Conservation (phyloP, 2,329 filamentous ascomycete species). For the Paraphoma chrysanthemicola region DNA sequence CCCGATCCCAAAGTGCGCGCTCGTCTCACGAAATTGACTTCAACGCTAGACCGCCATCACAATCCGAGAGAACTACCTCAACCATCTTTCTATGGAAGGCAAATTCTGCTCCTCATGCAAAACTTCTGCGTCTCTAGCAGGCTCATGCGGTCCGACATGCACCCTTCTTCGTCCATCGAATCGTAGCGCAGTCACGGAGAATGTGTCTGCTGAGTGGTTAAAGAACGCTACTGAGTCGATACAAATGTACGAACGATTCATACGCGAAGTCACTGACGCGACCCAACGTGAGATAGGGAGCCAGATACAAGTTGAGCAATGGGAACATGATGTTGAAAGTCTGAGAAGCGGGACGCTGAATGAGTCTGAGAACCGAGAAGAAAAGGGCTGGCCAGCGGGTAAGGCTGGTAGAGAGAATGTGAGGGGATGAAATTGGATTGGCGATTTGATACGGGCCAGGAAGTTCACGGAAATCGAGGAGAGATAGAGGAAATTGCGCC, state of each 20-base stretch:
- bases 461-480: no score
- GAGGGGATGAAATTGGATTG: background rate
- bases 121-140: background rate
- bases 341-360: background rate
- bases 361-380: background rate
- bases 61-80: background rate
- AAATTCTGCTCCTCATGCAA: background rate
- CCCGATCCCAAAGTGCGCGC: background rate
- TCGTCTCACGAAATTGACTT: background rate
- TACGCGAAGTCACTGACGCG: background rate
- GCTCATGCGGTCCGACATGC: background rate
- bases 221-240: background rate
- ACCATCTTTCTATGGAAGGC: background rate
- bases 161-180: background rate
- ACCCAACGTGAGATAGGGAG: background rate
- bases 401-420: background rate
- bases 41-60: background rate
- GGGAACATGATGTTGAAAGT: background rate
- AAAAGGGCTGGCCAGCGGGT: background rate
- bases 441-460: background rate
- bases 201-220: background rate
- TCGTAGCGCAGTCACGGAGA: background rate
- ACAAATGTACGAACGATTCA: background rate
- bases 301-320: background rate
- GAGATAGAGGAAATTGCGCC: no score